Evolutionary conservation across 331 rosid species (phyloP).

Genomic region (Cydonia oblonga): DNA sequence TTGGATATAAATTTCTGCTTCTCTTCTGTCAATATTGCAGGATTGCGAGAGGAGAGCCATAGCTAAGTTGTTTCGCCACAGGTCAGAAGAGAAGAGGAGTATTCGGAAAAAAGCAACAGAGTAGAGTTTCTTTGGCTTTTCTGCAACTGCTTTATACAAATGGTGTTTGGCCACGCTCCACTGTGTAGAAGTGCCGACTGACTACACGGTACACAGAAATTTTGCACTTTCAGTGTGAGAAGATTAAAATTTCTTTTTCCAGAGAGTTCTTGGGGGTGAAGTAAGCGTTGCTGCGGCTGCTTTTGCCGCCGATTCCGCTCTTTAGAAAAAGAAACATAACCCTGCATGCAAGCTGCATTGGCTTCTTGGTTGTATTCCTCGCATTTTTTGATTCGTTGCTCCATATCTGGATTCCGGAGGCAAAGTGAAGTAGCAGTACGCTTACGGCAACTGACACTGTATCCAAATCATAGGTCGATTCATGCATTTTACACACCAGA

Average conservation of each 20-base stretch:
- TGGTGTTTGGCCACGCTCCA: neutral
- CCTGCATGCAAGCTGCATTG: too few species aligned
- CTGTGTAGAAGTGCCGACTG: neutral
- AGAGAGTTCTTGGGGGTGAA: neutral
- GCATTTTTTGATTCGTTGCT: constrained; percentile 25
- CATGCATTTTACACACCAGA: neutral
- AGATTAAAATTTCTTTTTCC: neutral
- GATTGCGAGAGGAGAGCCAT: constrained; percentile 92
- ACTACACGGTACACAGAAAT: neutral
- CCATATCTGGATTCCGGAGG: constrained; percentile 3
- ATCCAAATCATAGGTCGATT: neutral
- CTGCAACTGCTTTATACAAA: neutral
- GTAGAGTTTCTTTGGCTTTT: constrained; percentile 15
- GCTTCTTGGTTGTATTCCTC: constrained; percentile 5
- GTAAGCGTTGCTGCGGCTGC: constrained; percentile 2
- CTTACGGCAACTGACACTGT: neutral
- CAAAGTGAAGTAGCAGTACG: constrained; percentile 5
- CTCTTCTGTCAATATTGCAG: constrained; percentile 21
- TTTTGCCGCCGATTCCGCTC: neutral
- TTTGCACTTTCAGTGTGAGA: neutral
- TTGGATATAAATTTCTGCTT: neutral
- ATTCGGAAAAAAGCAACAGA: constrained; percentile 11
- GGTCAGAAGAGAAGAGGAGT: constrained; percentile 53
- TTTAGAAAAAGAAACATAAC: constrained; percentile 2
- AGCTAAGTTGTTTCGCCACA: constrained; percentile 85